phyloP scores from a whole-genome alignment of 1,284 basidiomycete species.

The Ganoderma meredithae region DNA sequence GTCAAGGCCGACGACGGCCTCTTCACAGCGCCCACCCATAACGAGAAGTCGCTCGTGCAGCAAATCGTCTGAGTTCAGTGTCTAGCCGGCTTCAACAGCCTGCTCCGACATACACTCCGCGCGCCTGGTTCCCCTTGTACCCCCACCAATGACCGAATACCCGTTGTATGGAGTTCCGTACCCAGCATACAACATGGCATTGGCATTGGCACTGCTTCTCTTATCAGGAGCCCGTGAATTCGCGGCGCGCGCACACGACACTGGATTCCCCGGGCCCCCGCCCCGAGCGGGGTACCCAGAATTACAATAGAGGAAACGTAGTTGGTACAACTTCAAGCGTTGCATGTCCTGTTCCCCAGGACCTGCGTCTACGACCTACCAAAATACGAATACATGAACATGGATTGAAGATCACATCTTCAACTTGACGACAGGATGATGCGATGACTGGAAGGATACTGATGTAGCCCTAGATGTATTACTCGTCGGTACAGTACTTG shows the following conservation, averaged over 20 bases:
- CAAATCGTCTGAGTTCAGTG: conserved; percentile 19
- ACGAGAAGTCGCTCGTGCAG: conserved; percentile 22
- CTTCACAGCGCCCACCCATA: conserved; percentile 13
- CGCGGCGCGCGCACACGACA: not conserved
- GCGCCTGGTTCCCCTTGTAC: not conserved
- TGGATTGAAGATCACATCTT: not conserved
- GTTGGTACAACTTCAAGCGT: too few species aligned
- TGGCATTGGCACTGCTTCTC: not conserved
- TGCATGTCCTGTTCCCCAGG: not conserved
- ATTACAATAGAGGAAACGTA: not conserved
- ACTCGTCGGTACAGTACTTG: not conserved
- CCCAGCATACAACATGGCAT: not conserved
- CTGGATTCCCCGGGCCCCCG: too few species aligned
- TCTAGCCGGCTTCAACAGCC: conserved; percentile 27
- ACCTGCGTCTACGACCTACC: not conserved
- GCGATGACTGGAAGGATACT: not conserved
- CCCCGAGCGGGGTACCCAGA: not conserved
- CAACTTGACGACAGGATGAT: not conserved
- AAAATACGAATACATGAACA: not conserved
- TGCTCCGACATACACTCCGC: not conserved
- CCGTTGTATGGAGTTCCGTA: not conserved
- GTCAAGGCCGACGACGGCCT: conserved; percentile 17
- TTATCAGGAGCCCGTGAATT: not conserved
- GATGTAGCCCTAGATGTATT: not conserved
- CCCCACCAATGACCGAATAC: not conserved